These are phyloP conservation scores for Beauveria medogensis DNA, from an alignment of 2,329 filamentous ascomycete species.

Conservation along the genomic window DNA sequence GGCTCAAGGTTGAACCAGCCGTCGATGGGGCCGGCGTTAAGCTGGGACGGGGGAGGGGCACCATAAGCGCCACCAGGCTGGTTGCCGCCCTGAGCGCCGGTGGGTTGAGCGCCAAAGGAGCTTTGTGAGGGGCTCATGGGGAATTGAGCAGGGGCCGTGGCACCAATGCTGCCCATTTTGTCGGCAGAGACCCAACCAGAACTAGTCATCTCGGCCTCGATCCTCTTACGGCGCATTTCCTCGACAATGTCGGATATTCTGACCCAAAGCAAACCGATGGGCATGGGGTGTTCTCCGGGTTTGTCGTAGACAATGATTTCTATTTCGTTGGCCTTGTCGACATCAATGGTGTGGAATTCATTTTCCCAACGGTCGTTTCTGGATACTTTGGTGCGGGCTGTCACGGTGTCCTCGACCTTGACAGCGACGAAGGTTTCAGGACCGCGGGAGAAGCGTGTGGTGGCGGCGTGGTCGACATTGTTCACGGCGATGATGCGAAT, in stretches of 20 bases:
- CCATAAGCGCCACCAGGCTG: slow-evolving; percentile 24
- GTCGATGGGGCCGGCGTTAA: slow-evolving; percentile 61
- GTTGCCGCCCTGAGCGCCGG: slow-evolving; percentile 15
- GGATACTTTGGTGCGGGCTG: slow-evolving; percentile 77
- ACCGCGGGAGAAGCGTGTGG: slow-evolving; percentile 74
- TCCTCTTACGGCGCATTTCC: slow-evolving; percentile 93
- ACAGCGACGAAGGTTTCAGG: slow-evolving; percentile 94
- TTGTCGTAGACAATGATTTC: slow-evolving; percentile 98
- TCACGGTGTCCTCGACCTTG: slow-evolving; percentile 91
- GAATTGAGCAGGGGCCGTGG: slow-evolving; percentile 46
- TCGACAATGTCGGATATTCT: slow-evolving; percentile 95
- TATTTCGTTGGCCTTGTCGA: slow-evolving; percentile 98
- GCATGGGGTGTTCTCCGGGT: slow-evolving; percentile 78
- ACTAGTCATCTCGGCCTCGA: slow-evolving; percentile 89
- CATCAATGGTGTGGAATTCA: slow-evolving; percentile 84
- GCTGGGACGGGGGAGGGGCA: slow-evolving; percentile 38
- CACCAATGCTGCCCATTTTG: slow-evolving; percentile 63
- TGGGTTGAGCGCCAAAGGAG: slow-evolving; percentile 32
- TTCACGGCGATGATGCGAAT: slow-evolving; percentile 83
- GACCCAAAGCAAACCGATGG: slow-evolving; percentile 93
- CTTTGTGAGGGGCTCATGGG: slow-evolving; percentile 44
- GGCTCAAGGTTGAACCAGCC: slow-evolving; percentile 97
- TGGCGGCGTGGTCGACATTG: slow-evolving; percentile 88
- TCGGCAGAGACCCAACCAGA: slow-evolving; percentile 97
- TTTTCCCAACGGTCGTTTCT: slow-evolving; percentile 86